Percentiles rank a stretch among this genome's conserved stretches.
Evolutionary conservation across 768 basidiomycete genomes (phyloP).

Genomic region (Termitomyces sp.): DNA sequence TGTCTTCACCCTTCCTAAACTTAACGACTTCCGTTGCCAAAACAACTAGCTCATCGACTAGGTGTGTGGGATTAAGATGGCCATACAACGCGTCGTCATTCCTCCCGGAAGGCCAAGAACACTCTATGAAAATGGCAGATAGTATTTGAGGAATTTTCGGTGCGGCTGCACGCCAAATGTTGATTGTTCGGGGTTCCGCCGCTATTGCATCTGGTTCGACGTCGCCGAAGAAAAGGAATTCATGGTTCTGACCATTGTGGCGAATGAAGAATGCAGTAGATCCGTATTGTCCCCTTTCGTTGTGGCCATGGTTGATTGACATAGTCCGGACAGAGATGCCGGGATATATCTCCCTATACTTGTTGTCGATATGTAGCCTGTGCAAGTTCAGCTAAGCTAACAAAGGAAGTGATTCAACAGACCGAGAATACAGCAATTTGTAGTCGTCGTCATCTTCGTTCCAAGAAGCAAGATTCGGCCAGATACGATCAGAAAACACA

Average conservation of each 20-base stretch:
- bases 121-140: constrained; percentile 88
- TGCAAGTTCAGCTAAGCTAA: constrained; percentile 5
- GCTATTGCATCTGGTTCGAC: constrained; percentile 82
- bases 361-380: constrained; percentile 47
- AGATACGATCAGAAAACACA: constrained; percentile 72
- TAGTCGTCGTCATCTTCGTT: constrained; percentile 53
- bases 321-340: constrained; percentile 60
- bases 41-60: constrained; percentile 65
- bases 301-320: constrained; percentile 69
- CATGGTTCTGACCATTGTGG: constrained; percentile 50
- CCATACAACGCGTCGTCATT: constrained; percentile 69
- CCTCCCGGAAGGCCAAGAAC: constrained; percentile 79
- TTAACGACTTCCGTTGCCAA: constrained; percentile 67
- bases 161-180: constrained; percentile 82
- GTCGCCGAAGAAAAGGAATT: constrained; percentile 94
- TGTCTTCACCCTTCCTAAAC: constrained; percentile 24
- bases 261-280: constrained; percentile 85
- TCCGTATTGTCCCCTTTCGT: constrained; percentile 52
- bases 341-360: constrained; percentile 46
- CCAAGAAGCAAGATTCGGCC: constrained; percentile 83
- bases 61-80: constrained; percentile 78
- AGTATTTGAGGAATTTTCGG: constrained; percentile 64
- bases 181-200: constrained; percentile 47
- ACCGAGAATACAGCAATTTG: constrained; percentile 63
- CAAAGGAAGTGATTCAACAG: constrained; percentile 21